phyloP scores from a whole-genome alignment of 148 eudicot genomes.

The Agrostemma githago region DNA sequence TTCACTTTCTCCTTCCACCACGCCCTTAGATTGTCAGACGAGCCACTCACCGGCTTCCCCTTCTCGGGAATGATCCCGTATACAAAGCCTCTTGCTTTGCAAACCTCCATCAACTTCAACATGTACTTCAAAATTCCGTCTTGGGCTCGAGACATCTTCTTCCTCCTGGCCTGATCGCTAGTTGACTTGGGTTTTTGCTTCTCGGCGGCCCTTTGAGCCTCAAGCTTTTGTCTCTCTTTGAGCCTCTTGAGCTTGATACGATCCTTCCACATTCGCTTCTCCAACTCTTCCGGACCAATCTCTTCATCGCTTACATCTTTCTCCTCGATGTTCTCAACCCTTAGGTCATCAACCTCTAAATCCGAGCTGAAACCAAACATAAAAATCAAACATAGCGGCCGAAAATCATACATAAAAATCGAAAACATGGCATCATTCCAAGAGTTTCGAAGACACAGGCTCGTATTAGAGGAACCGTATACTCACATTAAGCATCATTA shows the following conservation, averaged over 20 bases:
- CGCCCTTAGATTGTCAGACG: slow-evolving; percentile 91
- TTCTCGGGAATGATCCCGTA: slow-evolving; percentile 95
- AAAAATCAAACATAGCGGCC: slow-evolving; percentile 4
- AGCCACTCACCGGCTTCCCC: slow-evolving; percentile 94
- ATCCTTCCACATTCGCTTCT: slow-evolving; percentile 93
- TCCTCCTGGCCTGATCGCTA: slow-evolving; percentile 81
- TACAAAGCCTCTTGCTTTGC: slow-evolving; percentile 92
- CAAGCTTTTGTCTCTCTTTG: slow-evolving; percentile 69
- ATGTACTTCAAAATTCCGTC: slow-evolving; percentile 95
- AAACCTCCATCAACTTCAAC: slow-evolving; percentile 96
- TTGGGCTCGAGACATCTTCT: slow-evolving; percentile 95
- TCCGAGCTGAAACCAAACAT: slow-evolving; percentile 50
- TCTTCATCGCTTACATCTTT: slow-evolving; percentile 98
- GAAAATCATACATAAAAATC: neutral
- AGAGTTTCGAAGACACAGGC: neutral
- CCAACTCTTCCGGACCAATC: slow-evolving; percentile 69
- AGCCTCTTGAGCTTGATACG: slow-evolving; percentile 72
- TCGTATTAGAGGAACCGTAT: neutral
- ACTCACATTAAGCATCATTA: neutral
- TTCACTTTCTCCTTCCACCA: slow-evolving; percentile 99
- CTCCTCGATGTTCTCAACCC: slow-evolving; percentile 63
- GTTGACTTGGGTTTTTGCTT: slow-evolving; percentile 66
- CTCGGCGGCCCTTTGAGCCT: slow-evolving; percentile 62
- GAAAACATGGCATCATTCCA: neutral
- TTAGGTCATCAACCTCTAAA: slow-evolving; percentile 73